Evolutionary conservation across 208 protist species (phyloP).

Genomic region (Leishmania aethiopica): DNA sequence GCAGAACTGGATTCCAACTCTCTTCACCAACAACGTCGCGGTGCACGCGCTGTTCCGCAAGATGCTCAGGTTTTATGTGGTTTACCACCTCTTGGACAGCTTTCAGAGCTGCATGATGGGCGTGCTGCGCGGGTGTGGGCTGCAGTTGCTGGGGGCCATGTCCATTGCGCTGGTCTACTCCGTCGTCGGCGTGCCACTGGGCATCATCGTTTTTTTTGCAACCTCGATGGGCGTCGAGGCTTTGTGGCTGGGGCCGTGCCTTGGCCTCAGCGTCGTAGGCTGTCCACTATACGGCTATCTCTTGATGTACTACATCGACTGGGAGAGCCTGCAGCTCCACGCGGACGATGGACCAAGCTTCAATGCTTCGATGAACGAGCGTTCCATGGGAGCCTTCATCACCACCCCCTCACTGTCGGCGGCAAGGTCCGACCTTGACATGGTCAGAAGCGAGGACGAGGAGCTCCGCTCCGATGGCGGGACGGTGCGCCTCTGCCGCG

Average conservation of each 20-base stretch:
- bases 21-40: constrained; percentile 54
- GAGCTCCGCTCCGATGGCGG: background rate
- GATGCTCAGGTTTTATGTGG: constrained; percentile 44
- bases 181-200: constrained; percentile 72
- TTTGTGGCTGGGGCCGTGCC: constrained; percentile 70
- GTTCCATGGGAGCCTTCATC: constrained; percentile 15
- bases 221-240: constrained; percentile 60
- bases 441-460: constrained; percentile 2
- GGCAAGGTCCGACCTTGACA: constrained; percentile 16
- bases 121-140: constrained; percentile 70
- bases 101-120: constrained; percentile 86
- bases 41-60: constrained; percentile 38
- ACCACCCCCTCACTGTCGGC: constrained; percentile 9
- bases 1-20: constrained; percentile 31
- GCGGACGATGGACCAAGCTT: constrained; percentile 36
- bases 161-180: constrained; percentile 70
- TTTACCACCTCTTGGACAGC: constrained; percentile 77
- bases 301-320: constrained; percentile 67
- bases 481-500: background rate
- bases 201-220: constrained; percentile 61
- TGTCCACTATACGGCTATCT: constrained; percentile 73
- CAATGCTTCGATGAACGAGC: constrained; percentile 38
- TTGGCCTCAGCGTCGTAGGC: constrained; percentile 61
- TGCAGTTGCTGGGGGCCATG: constrained; percentile 65
- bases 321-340: constrained; percentile 42